phyloP scores from a whole-genome alignment of 2,329 filamentous ascomycete genomes.

The Nothopassalora personata region DNA sequence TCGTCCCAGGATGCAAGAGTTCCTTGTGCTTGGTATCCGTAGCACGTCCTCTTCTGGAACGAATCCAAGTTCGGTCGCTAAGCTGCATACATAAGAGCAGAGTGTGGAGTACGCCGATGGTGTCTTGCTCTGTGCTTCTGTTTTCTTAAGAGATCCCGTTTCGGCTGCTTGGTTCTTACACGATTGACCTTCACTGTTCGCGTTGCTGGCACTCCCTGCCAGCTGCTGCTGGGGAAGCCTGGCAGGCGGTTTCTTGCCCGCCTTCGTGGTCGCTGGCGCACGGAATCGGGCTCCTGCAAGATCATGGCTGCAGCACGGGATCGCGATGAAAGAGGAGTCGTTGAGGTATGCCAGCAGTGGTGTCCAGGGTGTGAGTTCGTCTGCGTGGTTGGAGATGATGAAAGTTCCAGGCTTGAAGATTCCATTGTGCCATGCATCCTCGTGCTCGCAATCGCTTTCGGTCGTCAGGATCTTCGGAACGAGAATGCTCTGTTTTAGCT shows the following conservation, averaged over 20 bases:
- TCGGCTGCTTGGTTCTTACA: constrained; percentile 27
- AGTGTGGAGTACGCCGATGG: constrained; percentile 77
- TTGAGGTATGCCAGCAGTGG: constrained; percentile 76
- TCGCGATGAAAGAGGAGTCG: constrained; percentile 76
- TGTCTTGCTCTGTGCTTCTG: constrained; percentile 31
- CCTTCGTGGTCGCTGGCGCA: constrained; percentile 39
- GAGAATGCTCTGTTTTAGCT: constrained; percentile 56
- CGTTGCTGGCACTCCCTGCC: background rate
- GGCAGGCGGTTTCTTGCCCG: constrained; percentile 5
- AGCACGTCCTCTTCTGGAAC: constrained; percentile 76
- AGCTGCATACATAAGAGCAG: constrained; percentile 66
- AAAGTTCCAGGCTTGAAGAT: constrained; percentile 68
- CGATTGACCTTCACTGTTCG: background rate
- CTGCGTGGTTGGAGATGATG: constrained; percentile 94
- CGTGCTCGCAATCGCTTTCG: background rate
- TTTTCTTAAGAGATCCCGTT: constrained; percentile 32
- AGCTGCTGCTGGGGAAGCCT: constrained; percentile 26
- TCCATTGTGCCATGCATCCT: constrained; percentile 48
- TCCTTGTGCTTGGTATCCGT: constrained; percentile 86
- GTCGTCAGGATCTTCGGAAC: constrained; percentile 48
- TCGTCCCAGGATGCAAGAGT: constrained; percentile 73
- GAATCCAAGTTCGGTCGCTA: constrained; percentile 70
- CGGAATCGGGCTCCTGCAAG: constrained; percentile 71
- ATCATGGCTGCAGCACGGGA: constrained; percentile 91
- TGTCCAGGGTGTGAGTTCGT: constrained; percentile 94